phyloP scores from a whole-genome alignment of 306 rosid species.

The Prosopis cineraria region DNA sequence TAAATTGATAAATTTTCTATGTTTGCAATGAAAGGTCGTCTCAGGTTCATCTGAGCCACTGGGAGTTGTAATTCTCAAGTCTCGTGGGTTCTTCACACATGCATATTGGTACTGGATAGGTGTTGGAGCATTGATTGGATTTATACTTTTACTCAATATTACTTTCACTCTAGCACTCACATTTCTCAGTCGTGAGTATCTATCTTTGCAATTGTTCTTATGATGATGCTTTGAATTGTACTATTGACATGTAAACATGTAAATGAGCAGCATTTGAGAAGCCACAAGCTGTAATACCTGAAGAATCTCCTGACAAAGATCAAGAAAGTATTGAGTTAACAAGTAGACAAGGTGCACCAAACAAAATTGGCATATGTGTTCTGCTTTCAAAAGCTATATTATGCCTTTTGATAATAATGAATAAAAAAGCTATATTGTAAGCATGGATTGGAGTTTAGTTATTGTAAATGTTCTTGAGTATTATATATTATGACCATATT shows the following conservation, averaged over 20 bases:
- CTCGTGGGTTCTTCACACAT: conserved; percentile 55
- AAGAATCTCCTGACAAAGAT: conserved; percentile 35
- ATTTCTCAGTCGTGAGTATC: conserved; percentile 54
- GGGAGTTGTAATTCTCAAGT: conserved; percentile 53
- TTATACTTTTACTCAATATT: conserved; percentile 48
- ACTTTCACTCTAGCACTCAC: conserved; percentile 52
- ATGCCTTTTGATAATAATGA: no score
- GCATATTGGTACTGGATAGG: conserved; percentile 83
- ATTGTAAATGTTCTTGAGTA: not conserved
- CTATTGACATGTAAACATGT: not conserved
- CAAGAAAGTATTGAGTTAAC: conserved; percentile 24
- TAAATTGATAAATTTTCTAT: not conserved
- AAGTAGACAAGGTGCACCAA: conserved; percentile 16
- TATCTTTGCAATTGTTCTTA: conserved; percentile 10
- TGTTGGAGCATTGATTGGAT: conserved; percentile 60
- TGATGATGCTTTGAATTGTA: not conserved
- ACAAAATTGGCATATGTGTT: conserved; percentile 13
- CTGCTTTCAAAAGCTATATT: not conserved
- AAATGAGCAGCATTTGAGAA: conserved; percentile 55
- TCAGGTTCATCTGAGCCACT: conserved; percentile 44
- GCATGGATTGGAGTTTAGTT: not conserved
- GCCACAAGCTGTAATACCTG: conserved; percentile 41
- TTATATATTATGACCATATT: conserved; percentile 2
- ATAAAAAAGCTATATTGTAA: not conserved
- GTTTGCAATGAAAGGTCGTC: conserved; percentile 42